Conservation (phyloP, 148 eudicot species). For the Cornus controversa region DNA sequence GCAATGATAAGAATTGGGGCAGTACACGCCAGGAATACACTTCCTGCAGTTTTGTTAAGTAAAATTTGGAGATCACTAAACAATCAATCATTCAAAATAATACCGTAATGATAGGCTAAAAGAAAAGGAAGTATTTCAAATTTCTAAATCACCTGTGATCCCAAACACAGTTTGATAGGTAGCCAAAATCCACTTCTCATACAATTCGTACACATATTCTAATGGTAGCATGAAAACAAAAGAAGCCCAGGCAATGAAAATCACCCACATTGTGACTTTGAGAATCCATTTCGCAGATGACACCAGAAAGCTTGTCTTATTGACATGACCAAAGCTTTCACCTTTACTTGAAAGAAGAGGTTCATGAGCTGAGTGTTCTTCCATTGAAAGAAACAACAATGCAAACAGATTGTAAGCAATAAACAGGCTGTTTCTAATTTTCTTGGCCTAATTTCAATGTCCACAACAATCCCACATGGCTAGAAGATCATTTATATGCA, state of each 20-base stretch:
- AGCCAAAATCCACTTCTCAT: slow-evolving; percentile 19
- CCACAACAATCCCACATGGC: background rate
- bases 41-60: slow-evolving; percentile 47
- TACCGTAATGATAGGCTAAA: no score
- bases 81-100: background rate
- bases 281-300: slow-evolving; percentile 55
- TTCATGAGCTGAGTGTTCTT: slow-evolving; percentile 28
- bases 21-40: slow-evolving; percentile 52
- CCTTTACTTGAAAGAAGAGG: slow-evolving; percentile 38
- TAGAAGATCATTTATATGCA: slow-evolving; percentile 1
- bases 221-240: slow-evolving; percentile 57
- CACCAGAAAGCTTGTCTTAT: slow-evolving; percentile 27
- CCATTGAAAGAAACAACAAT: slow-evolving; percentile 31
- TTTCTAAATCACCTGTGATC: slow-evolving; percentile 35
- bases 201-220: slow-evolving; percentile 18
- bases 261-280: slow-evolving; percentile 57
- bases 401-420: background rate
- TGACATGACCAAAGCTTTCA: slow-evolving; percentile 10
- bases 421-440: background rate
- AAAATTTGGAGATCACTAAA: background rate
- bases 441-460: background rate
- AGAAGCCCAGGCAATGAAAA: slow-evolving; percentile 58
- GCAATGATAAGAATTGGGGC: slow-evolving; percentile 64
- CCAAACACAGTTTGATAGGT: slow-evolving; percentile 43
- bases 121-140: background rate